These are phyloP conservation scores for Arachnomyces sp. DNA, from an alignment of 2,329 filamentous ascomycete genomes.

Conservation along the genomic window DNA sequence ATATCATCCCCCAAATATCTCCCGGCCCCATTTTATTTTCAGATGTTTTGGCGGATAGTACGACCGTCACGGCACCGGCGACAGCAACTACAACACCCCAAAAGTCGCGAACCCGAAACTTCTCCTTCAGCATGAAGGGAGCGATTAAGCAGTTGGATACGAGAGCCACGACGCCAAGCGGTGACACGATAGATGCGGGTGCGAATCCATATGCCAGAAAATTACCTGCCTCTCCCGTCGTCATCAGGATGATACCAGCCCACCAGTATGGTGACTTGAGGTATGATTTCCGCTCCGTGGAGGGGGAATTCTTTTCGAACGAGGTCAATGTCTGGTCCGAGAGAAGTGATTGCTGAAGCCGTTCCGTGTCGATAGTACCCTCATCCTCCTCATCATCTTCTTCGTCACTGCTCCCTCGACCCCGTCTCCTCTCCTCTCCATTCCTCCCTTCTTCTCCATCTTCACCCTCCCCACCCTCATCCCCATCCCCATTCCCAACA, in stretches of 20 bases:
- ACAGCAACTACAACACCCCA: conserved; percentile 84
- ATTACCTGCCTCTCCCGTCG: conserved; percentile 86
- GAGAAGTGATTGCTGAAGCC: conserved; percentile 25
- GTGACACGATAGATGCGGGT: conserved; percentile 93
- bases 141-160: conserved; percentile 97
- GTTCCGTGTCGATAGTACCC: conserved; percentile 34
- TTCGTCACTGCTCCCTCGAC: conserved; percentile 10
- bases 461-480: background rate
- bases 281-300: conserved; percentile 59
- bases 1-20: conserved; percentile 84
- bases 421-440: conserved; percentile 2
- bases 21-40: conserved; percentile 87
- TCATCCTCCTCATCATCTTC: conserved; percentile 22
- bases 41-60: conserved; percentile 79
- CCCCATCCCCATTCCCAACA: conserved; percentile 16
- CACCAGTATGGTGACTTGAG: conserved; percentile 94
- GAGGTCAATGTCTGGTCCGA: conserved; percentile 35
- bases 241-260: conserved; percentile 87
- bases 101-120: conserved; percentile 75
- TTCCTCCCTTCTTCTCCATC: background rate
- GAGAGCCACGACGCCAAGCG: conserved; percentile 89
- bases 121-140: conserved; percentile 85
- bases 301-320: conserved; percentile 30
- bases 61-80: conserved; percentile 81
- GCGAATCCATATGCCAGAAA: conserved; percentile 97